Evolutionary conservation across 176 grass and related monocot species (phyloP).

Genomic region (Oryza glaberrima): DNA sequence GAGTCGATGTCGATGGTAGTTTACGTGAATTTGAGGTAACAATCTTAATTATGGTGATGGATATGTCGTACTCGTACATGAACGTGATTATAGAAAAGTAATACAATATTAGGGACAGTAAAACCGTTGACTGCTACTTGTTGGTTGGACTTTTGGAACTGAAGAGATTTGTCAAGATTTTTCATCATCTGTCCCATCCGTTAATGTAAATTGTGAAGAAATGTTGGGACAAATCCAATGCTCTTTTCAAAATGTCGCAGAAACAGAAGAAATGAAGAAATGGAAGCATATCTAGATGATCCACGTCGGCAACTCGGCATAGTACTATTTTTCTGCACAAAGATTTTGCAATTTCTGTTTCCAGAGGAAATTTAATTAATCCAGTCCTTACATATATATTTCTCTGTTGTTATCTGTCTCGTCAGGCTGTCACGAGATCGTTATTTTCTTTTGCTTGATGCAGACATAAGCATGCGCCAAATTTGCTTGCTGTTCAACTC

Average conservation of each 20-base stretch:
- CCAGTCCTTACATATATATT: background rate
- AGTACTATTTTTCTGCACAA: background rate
- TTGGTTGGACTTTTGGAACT: background rate
- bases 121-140: background rate
- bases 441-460: background rate
- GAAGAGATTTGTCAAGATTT: background rate
- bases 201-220: background rate
- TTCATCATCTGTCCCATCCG: background rate
- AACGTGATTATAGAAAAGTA: background rate
- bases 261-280: background rate
- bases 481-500: background rate
- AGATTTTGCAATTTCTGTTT: background rate
- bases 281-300: background rate
- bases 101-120: background rate
- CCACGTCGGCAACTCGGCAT: background rate
- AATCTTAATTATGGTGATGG: background rate
- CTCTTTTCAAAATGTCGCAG: background rate
- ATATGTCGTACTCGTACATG: background rate
- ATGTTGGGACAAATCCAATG: background rate
- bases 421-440: background rate
- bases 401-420: background rate
- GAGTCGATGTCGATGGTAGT: background rate
- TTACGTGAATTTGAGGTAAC: slow-evolving; percentile 26
- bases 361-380: background rate
- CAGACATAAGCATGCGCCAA: background rate